Evolutionary conservation across 306 rosid species (phyloP).

Genomic region (Inga oerstediana): DNA sequence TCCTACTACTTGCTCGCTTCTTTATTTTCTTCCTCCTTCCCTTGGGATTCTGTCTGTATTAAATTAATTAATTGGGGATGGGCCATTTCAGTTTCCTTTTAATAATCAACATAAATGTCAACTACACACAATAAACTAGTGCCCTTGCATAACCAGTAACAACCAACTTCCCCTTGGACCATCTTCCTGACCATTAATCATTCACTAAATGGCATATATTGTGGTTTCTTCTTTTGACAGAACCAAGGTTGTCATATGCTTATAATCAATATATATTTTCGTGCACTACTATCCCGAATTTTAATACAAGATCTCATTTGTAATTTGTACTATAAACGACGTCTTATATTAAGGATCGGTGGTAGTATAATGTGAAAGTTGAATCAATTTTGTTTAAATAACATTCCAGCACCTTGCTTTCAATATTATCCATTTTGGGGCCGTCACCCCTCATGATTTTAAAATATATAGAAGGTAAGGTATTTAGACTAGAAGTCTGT

Average conservation of each 20-base stretch:
- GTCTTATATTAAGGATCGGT: too few species aligned
- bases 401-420: too few species aligned
- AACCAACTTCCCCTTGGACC: not conserved
- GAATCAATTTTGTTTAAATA: not conserved
- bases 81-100: not conserved
- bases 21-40: not conserved
- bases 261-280: not conserved
- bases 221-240: not conserved
- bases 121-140: not conserved
- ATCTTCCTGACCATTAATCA: slow-evolving; percentile 6
- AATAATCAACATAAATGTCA: not conserved
- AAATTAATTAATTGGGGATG: not conserved
- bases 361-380: too few species aligned
- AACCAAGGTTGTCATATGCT: not conserved
- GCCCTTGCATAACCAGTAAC: not conserved
- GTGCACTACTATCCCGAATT: too few species aligned
- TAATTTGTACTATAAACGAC: too few species aligned
- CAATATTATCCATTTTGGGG: too few species aligned
- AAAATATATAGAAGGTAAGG: too few species aligned
- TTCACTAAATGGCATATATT: not conserved
- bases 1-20: not conserved
- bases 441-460: too few species aligned
- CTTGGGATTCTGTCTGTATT: not conserved
- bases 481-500: too few species aligned
- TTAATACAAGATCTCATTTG: too few species aligned